phyloP scores from a whole-genome alignment of 306 rosid genomes.

The Lathyrus aphaca region DNA sequence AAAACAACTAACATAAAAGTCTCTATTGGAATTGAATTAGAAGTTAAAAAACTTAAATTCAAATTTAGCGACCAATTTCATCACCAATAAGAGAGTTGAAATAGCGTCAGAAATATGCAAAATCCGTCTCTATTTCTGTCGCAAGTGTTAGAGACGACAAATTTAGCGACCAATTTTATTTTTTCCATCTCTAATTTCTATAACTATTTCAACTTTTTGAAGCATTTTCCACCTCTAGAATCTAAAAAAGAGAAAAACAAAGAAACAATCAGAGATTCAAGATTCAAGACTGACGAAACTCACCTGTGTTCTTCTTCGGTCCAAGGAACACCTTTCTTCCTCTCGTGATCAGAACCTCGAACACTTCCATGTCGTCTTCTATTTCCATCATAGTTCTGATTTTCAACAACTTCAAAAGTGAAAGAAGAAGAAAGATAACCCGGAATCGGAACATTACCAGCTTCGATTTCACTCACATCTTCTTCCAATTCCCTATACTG shows the following conservation, averaged over 20 bases:
- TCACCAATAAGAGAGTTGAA: not conserved
- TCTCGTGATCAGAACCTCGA: conserved; percentile 73
- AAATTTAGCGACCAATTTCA: no score
- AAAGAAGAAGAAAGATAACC: conserved; percentile 73
- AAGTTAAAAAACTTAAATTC: conserved; percentile 1
- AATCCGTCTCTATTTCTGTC: not conserved
- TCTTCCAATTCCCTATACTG: conserved; percentile 82
- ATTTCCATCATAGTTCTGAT: conserved; percentile 57
- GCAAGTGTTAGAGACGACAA: not conserved
- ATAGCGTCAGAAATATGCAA: not conserved
- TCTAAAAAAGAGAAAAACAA: conserved; percentile 6
- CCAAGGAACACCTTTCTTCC: conserved; percentile 72
- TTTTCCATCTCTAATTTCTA: not conserved
- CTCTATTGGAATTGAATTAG: not conserved
- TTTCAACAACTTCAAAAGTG: conserved; percentile 60
- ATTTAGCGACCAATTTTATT: not conserved
- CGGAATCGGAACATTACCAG: conserved; percentile 77
- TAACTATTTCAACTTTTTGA: not conserved
- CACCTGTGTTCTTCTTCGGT: conserved; percentile 93
- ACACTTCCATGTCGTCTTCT: conserved; percentile 55
- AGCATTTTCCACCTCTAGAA: not conserved
- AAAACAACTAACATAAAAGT: not conserved
- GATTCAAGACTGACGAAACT: conserved; percentile 36
- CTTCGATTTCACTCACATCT: conserved; percentile 83
- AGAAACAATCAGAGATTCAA: conserved; percentile 23